phyloP scores from a whole-genome alignment of 2,329 filamentous ascomycete species.

The Colletotrichum higginsianum region DNA sequence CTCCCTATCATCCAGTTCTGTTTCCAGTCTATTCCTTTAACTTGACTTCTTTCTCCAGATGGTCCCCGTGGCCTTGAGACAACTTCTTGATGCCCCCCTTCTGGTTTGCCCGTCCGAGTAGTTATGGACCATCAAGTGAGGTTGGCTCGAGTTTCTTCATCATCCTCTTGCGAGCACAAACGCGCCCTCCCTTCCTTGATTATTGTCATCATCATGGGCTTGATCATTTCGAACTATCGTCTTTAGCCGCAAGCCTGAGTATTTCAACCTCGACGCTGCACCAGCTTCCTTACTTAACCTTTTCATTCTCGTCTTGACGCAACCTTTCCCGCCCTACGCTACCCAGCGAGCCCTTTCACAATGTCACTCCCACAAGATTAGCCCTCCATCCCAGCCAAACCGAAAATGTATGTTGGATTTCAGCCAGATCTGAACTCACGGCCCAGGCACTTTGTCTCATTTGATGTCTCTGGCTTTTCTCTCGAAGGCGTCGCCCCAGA shows the following conservation, averaged over 20 bases:
- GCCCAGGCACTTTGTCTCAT: not conserved
- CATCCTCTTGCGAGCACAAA: constrained; percentile 7
- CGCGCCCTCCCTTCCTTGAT: constrained; percentile 22
- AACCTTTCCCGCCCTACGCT: not conserved
- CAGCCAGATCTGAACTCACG: not conserved
- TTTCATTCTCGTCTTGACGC: not conserved
- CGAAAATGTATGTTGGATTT: constrained; percentile 3
- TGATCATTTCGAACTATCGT: not conserved
- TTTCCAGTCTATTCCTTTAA: not conserved
- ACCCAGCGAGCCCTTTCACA: not conserved
- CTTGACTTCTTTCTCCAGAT: not conserved
- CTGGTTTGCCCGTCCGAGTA: not conserved
- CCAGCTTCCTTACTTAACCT: too few relatives aligned
- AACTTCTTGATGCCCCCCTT: constrained; percentile 2
- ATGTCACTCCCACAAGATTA: not conserved
- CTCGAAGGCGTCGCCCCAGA: not conserved
- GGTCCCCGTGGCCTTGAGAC: constrained; percentile 4
- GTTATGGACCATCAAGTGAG: constrained; percentile 5
- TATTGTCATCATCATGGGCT: not conserved
- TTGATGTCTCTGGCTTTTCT: not conserved
- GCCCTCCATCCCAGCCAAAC: not conserved
- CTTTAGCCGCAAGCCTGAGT: not conserved
- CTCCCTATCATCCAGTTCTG: not conserved
- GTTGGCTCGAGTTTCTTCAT: constrained; percentile 3
- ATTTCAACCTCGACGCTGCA: not conserved